phyloP scores from a whole-genome alignment of 495 filamentous ascomycete genomes.

The Aspergillus egyptiacus region DNA sequence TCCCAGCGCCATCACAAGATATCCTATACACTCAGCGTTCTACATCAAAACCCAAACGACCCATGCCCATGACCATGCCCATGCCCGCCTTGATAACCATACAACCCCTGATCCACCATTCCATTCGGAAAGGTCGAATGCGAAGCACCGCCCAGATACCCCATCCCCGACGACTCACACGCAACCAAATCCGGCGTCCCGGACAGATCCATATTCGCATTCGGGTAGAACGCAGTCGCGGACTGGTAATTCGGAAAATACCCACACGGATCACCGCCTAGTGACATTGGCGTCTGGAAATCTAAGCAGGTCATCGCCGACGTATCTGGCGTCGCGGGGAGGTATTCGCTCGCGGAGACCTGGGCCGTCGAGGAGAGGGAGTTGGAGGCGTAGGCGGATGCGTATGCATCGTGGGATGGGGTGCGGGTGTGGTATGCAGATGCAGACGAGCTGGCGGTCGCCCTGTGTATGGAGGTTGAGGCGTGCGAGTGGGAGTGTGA shows the following conservation, averaged over 20 bases:
- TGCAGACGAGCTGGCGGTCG: no score
- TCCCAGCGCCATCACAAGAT: background rate
- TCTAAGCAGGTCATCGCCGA: background rate
- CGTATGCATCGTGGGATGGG: background rate
- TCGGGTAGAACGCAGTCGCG: background rate
- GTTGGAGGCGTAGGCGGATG: background rate
- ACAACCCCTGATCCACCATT: no score
- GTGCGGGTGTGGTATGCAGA: background rate
- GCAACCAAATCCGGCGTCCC: background rate
- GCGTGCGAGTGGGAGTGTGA: background rate
- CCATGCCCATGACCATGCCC: background rate
- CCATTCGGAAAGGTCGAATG: background rate
- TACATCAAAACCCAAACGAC: background rate
- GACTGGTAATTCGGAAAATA: background rate
- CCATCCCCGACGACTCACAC: background rate
- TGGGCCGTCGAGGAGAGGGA: constrained; percentile 8
- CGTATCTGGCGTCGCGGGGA: constrained; percentile 4
- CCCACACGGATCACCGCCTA: background rate
- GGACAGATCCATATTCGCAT: no score
- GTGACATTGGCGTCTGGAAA: background rate
- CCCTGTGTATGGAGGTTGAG: background rate
- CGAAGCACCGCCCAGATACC: background rate
- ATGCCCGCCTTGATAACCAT: background rate
- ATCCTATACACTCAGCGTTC: background rate
- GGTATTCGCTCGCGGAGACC: constrained; percentile 2